phyloP scores from a whole-genome alignment of 1,139 yeast species.

The Yamadazyma buinensis region DNA sequence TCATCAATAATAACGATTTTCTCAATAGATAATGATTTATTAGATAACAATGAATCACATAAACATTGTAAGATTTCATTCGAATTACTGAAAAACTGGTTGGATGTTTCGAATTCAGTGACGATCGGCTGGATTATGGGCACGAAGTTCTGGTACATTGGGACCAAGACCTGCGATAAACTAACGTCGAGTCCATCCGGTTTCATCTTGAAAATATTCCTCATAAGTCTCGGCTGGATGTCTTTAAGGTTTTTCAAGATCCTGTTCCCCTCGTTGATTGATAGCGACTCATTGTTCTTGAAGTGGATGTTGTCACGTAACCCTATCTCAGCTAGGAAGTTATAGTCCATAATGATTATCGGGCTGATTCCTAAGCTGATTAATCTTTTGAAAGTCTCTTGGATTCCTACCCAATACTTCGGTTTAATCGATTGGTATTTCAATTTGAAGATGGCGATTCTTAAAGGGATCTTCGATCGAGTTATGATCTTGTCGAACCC shows the following conservation, averaged over 20 bases:
- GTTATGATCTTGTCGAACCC: too few species aligned
- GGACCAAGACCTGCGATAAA: conserved; percentile 35
- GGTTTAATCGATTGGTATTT: conserved; percentile 32
- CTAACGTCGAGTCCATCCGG: conserved; percentile 7
- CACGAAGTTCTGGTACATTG: conserved; percentile 43
- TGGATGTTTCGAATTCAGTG: conserved; percentile 32
- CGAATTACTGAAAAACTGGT: conserved; percentile 30
- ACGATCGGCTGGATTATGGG: conserved; percentile 64
- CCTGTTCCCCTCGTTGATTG: conserved; percentile 32
- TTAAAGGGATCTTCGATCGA: conserved; percentile 43
- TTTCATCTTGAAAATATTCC: conserved; percentile 24
- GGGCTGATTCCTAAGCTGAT: conserved; percentile 47
- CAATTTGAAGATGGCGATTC: conserved; percentile 52
- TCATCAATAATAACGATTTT: conserved; percentile 77
- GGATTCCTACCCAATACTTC: conserved; percentile 38
- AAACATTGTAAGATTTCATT: conserved; percentile 29
- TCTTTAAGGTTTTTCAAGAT: conserved; percentile 24
- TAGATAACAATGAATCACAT: conserved; percentile 22
- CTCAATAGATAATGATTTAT: conserved; percentile 54
- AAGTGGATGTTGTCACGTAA: background rate
- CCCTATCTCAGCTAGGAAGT: conserved; percentile 6
- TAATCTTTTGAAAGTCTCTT: conserved; percentile 47
- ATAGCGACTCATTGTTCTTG: conserved; percentile 23
- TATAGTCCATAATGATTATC: conserved; percentile 33
- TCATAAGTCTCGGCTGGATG: conserved; percentile 24